Conservation (phyloP, 2,329 filamentous ascomycete species). For the Pyricularia sp. region DNA sequence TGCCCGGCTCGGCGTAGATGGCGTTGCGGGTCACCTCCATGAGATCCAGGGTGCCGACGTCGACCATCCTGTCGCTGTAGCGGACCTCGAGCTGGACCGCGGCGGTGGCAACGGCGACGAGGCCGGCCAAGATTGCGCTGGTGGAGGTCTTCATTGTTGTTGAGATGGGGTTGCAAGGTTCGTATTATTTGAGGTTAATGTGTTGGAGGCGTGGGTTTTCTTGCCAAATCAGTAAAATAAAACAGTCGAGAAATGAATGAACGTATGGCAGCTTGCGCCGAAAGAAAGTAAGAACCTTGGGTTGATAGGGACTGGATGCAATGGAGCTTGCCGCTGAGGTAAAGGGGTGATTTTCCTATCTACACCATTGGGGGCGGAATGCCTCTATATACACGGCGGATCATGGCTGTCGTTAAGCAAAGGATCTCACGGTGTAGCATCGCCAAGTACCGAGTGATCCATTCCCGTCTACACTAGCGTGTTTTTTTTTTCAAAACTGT, state of each 20-base stretch:
- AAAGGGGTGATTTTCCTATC: not conserved
- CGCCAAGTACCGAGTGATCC: not conserved
- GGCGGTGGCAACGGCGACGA: not conserved
- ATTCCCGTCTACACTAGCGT: not conserved
- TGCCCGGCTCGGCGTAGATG: slow-evolving; percentile 3
- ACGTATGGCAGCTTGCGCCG: not conserved
- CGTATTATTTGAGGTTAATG: not conserved
- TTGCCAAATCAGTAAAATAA: not conserved
- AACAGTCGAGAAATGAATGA: not conserved
- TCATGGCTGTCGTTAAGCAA: not conserved
- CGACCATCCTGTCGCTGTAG: slow-evolving; percentile 1
- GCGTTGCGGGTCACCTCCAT: not conserved
- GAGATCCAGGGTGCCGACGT: slow-evolving; percentile 2
- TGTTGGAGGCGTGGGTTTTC: too few relatives aligned
- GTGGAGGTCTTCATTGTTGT: not conserved
- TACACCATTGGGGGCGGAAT: not conserved
- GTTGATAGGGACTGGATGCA: not conserved
- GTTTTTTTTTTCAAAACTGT: not conserved
- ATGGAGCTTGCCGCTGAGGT: not conserved
- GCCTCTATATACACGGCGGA: not conserved
- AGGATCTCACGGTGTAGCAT: not conserved
- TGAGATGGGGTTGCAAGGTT: not conserved
- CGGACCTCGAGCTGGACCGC: slow-evolving; percentile 2
- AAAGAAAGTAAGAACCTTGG: not conserved
- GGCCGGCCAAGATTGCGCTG: not conserved